Conservation (phyloP, 352 stramenopile species). For the Peronospora tabacina region DNA sequence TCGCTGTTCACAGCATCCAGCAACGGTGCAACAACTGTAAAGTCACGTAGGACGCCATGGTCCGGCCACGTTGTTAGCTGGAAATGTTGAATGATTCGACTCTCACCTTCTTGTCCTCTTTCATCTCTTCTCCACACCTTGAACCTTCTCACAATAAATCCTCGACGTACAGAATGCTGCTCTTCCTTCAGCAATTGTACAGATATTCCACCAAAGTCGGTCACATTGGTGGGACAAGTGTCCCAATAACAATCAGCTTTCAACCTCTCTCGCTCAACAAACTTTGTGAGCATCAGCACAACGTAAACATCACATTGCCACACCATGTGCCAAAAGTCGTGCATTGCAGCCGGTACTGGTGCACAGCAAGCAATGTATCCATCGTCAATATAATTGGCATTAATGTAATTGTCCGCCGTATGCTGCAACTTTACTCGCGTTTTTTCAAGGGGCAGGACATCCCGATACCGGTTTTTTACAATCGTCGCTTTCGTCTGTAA, state of each 20-base stretch:
- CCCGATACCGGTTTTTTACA: constrained; percentile 67
- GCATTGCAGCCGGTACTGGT: constrained; percentile 49
- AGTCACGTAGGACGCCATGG: constrained; percentile 68
- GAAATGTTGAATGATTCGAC: constrained; percentile 53
- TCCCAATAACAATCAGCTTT: constrained; percentile 80
- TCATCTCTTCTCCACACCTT: constrained; percentile 34
- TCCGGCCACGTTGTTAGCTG: constrained; percentile 78
- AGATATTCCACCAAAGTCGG: constrained; percentile 49
- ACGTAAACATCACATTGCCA: constrained; percentile 71
- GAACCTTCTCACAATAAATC: constrained; percentile 50
- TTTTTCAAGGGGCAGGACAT: constrained; percentile 68
- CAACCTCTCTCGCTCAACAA: constrained; percentile 59
- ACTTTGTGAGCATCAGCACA: constrained; percentile 86
- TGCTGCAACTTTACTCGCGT: constrained; percentile 52
- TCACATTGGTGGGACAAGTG: constrained; percentile 18
- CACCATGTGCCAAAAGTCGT: constrained; percentile 81
- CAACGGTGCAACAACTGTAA: constrained; percentile 61
- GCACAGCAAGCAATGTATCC: constrained; percentile 75
- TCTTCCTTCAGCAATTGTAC: constrained; percentile 46
- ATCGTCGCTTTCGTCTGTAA: constrained; percentile 60
- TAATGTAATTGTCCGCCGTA: constrained; percentile 54
- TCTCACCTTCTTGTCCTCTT: constrained; percentile 15
- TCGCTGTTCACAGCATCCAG: constrained; percentile 59
- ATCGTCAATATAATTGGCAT: constrained; percentile 55
- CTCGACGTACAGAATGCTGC: constrained; percentile 19